Evolutionary conservation across 2,329 filamentous ascomycete genomes (phyloP).

Genomic region (Fusarium sp.): DNA sequence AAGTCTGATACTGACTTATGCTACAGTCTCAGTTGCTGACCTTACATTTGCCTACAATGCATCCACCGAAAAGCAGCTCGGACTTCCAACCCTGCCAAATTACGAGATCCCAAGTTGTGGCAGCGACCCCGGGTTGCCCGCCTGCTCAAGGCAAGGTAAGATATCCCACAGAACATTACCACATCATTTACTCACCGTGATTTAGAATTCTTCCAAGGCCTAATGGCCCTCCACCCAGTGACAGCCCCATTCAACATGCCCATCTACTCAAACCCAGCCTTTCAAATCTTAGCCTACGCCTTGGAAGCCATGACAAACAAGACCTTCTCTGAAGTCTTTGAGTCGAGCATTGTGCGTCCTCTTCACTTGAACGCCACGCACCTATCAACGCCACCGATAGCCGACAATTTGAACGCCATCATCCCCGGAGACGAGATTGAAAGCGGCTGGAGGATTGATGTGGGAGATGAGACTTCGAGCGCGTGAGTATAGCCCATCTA

Average conservation of each 20-base stretch:
- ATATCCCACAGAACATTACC: neutral
- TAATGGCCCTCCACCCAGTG: neutral
- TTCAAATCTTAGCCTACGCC: constrained; percentile 20
- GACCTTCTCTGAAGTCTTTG: neutral
- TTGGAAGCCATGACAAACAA: constrained; percentile 10
- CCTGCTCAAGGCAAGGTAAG: constrained; percentile 7
- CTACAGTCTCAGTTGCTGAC: neutral
- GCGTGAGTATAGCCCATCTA: neutral
- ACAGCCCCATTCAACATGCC: constrained; percentile 11
- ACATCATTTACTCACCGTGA: neutral
- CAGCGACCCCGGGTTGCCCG: neutral
- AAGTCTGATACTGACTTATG: neutral
- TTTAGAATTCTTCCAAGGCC: constrained; percentile 8
- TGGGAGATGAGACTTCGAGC: neutral
- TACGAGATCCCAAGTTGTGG: neutral
- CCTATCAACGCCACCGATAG: neutral
- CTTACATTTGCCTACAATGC: neutral
- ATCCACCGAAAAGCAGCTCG: neutral
- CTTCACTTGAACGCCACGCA: constrained; percentile 1
- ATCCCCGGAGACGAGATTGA: neutral
- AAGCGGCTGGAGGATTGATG: neutral
- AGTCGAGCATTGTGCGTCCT: neutral
- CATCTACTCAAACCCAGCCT: constrained; percentile 14
- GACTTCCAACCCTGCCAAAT: neutral
- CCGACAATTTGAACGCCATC: neutral